Percentiles rank a stretch among this genome's conserved stretches.
phyloP scores from a whole-genome alignment of 2,329 filamentous ascomycete genomes.

The Aphanocladium album region DNA sequence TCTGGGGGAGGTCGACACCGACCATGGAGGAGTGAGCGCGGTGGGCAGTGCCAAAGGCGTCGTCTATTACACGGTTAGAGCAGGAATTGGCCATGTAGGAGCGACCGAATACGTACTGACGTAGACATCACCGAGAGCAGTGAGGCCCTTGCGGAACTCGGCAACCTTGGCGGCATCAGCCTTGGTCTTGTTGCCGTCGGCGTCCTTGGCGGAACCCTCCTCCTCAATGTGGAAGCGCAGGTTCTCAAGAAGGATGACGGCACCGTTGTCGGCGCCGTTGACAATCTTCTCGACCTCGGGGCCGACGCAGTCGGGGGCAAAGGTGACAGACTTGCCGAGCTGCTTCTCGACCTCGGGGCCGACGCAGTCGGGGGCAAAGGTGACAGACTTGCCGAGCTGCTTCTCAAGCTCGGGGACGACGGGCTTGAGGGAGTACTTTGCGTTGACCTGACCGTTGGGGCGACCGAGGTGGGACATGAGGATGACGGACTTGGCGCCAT shows the following conservation, averaged over 20 bases:
- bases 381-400: conserved; percentile 76
- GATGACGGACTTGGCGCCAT: conserved; percentile 87
- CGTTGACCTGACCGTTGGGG: conserved; percentile 81
- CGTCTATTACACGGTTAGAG: conserved; percentile 71
- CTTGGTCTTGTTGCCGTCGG: conserved; percentile 94
- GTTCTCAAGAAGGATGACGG: conserved; percentile 92
- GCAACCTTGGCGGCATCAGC: conserved; percentile 90
- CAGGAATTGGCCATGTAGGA: background rate
- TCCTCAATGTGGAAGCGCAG: conserved; percentile 97
- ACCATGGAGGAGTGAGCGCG: conserved; percentile 99
- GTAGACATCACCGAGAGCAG: conserved; percentile 89
- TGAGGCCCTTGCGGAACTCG: conserved; percentile 91
- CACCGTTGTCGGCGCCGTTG: conserved; percentile 72
- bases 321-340: conserved; percentile 75
- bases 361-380: conserved; percentile 85
- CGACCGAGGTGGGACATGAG: conserved; percentile 99
- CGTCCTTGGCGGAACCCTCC: conserved; percentile 93
- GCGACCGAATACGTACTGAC: conserved; percentile 83
- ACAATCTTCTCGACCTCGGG: conserved; percentile 85
- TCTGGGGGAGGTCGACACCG: conserved; percentile 89
- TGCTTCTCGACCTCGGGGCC: conserved; percentile 88
- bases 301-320: conserved; percentile 87
- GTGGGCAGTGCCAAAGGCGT: conserved; percentile 97
- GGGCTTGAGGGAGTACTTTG: conserved; percentile 92
- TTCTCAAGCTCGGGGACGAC: conserved; percentile 90